Percentiles rank a stretch among this genome's conserved stretches.
Conservation (phyloP, 495 filamentous ascomycete species). For the Hypoxylon rickii region DNA sequence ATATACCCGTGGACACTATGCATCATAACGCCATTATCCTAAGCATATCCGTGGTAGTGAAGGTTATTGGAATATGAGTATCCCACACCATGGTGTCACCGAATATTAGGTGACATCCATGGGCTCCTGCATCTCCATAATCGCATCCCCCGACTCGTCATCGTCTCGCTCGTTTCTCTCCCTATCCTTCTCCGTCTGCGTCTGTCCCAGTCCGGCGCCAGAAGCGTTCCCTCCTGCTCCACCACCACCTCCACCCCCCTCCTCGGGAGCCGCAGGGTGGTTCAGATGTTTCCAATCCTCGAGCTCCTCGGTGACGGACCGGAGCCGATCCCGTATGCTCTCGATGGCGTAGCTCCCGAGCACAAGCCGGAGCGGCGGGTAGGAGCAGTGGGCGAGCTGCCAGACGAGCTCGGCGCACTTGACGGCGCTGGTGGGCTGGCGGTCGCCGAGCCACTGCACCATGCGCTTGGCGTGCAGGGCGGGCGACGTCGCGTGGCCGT, state of each 20-base stretch:
- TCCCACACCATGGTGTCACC: no score
- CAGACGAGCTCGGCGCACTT: conserved; percentile 95
- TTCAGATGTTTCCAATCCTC: conserved; percentile 89
- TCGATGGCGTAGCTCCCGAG: conserved; percentile 94
- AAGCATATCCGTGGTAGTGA: no score
- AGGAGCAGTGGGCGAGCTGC: conserved; percentile 92
- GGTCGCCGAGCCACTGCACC: conserved; percentile 92
- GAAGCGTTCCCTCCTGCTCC: neutral
- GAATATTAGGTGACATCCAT: neutral
- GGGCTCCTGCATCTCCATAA: conserved; percentile 23
- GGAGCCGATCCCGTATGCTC: conserved; percentile 85
- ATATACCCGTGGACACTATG: neutral
- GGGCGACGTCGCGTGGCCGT: conserved; percentile 74
- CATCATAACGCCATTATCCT: no score
- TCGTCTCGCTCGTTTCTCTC: conserved; percentile 39
- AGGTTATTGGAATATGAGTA: no score
- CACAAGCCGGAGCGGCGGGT: conserved; percentile 82
- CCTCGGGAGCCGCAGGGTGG: conserved; percentile 51
- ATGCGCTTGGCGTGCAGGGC: conserved; percentile 89
- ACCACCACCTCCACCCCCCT: neutral
- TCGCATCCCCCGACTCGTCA: conserved; percentile 37
- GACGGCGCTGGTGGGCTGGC: conserved; percentile 88
- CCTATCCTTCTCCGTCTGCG: conserved; percentile 9
- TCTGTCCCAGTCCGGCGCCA: neutral
- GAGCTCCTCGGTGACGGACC: conserved; percentile 91